phyloP scores from a whole-genome alignment of 805 yeast genomes.

The Metschnikowia bowlesiae region DNA sequence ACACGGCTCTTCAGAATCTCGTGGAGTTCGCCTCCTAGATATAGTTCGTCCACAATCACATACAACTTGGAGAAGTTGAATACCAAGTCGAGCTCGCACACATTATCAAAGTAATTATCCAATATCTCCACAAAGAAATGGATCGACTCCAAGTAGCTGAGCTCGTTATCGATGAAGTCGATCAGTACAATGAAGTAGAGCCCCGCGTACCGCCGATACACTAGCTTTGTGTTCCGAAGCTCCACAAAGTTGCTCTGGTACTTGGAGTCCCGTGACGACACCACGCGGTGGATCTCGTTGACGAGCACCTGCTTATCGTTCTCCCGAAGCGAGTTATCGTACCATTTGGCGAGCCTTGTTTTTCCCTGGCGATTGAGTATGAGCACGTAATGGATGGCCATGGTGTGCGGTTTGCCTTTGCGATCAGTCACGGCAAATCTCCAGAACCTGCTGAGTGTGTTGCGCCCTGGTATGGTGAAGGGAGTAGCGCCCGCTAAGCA shows the following conservation, averaged over 20 bases:
- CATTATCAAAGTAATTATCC: constrained; percentile 82
- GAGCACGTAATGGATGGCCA: constrained; percentile 77
- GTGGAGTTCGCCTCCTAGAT: constrained; percentile 84
- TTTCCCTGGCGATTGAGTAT: constrained; percentile 94
- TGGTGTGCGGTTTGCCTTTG: constrained; percentile 19
- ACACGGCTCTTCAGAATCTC: constrained; percentile 73
- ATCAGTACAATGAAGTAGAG: constrained; percentile 81
- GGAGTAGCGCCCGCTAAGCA: no score
- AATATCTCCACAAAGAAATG: constrained; percentile 86
- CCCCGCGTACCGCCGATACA: constrained; percentile 90
- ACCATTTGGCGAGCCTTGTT: constrained; percentile 83
- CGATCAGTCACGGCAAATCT: no score
- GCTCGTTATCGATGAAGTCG: constrained; percentile 75
- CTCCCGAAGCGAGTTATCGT: constrained; percentile 26
- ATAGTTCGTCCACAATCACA: constrained; percentile 79
- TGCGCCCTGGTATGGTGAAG: no score
- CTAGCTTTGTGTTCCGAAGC: constrained; percentile 53
- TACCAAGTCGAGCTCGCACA: constrained; percentile 89
- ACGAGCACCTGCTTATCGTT: constrained; percentile 37
- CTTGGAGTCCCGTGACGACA: constrained; percentile 79
- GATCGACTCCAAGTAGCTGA: constrained; percentile 75
- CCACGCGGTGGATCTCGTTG: constrained; percentile 69
- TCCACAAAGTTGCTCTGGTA: constrained; percentile 80
- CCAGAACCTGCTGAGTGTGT: no score
- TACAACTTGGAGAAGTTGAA: constrained; percentile 87